Conservation (phyloP, 306 rosid genomes). For the Rubus idaeus region DNA sequence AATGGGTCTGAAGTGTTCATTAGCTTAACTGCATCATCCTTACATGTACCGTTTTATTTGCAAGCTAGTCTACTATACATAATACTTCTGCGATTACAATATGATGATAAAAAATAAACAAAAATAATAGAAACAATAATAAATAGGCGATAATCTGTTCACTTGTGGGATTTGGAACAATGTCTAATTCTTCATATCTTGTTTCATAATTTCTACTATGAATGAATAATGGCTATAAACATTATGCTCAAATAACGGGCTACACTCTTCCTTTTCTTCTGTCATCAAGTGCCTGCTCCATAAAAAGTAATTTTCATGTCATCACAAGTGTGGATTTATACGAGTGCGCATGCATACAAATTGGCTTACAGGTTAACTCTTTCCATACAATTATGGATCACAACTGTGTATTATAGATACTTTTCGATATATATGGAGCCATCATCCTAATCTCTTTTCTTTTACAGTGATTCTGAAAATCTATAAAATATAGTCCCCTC, state of each 20-base stretch:
- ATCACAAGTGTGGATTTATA: background rate
- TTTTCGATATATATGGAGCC: background rate
- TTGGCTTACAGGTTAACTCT: background rate
- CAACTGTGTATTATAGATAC: background rate
- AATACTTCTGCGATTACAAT: background rate
- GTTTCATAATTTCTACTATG: constrained; percentile 24
- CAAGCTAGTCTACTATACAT: constrained; percentile 17
- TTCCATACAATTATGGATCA: background rate
- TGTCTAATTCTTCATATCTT: constrained; percentile 13
- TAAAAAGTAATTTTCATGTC: background rate
- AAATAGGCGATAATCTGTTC: background rate
- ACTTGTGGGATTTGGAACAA: background rate
- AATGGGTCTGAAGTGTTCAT: background rate
- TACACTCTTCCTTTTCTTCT: constrained; percentile 55
- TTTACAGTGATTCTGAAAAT: background rate
- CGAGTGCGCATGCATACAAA: background rate
- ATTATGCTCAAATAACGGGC: constrained; percentile 2
- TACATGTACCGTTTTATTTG: background rate
- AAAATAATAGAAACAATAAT: background rate
- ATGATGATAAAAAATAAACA: background rate
- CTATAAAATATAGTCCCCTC: background rate
- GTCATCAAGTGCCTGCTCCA: constrained; percentile 52
- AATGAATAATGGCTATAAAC: constrained; percentile 34
- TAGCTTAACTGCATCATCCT: background rate
- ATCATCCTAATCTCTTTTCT: background rate